Evolutionary conservation across 1,284 basidiomycete species (phyloP), one percentile per base, ranked within the genome.

Genomic region (Kwoniella shivajii): DNA sequence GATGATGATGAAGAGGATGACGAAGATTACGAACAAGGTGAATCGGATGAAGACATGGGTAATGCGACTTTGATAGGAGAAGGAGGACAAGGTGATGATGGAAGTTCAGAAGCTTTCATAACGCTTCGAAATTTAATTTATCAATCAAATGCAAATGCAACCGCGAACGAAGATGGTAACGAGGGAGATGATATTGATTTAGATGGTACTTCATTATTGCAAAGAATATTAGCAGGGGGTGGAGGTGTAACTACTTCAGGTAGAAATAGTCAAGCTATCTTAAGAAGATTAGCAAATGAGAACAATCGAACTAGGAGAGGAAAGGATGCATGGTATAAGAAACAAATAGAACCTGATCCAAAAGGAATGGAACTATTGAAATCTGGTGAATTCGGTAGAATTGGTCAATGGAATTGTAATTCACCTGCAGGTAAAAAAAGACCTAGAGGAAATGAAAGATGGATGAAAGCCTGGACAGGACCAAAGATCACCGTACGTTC

Each of bases 351-450:
- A 59, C 90, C 93, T 1, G 84, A 90, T 72, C 73, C 84, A 39
- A 82, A 80, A 10, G 94, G 94, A 0, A 72, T 86, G 7, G 82
- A 85, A 45, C 81, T 98, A 7, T 81, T 91, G 5, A 82, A 83
- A 61, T 82, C 86, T 57, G 94, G 94, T 45, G 91, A 96, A 53
- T 98, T 96, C 77, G 93, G 94, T 6, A 80, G 84, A 60, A 64
- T 61, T 9, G 56, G 61, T 13, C 53, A 44, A 29, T 64, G 61
- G 69, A 22, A 29, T 5, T 44, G 33, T 22, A 41, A n/a, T 24
- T 56, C 50, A 9, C 57, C 54, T 30, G 33, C 31, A 24, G 56
- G 49, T 30, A 43, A 54, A 34, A 52, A 50, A 36, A 55, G 51
- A 31, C 29, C 41, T 14, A 59, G 56, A 47, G n/a, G 59, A 2